Conservation (phyloP, 2,329 filamentous ascomycete species). For the Mycosphaerella sp. region DNA sequence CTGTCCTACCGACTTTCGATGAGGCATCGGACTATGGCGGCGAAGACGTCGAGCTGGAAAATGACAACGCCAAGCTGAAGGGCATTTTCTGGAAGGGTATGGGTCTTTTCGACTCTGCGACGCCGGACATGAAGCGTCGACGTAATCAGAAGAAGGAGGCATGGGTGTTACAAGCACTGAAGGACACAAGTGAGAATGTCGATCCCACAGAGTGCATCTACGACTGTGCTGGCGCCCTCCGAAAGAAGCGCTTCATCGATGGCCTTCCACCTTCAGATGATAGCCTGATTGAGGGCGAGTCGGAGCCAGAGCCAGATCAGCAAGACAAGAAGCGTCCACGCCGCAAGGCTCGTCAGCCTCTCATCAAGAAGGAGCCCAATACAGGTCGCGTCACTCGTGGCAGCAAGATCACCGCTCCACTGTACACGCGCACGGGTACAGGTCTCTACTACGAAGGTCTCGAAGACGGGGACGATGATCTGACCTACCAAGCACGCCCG, state of each 20-base stretch:
- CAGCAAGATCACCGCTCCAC: conserved; percentile 9
- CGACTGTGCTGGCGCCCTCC: conserved; percentile 40
- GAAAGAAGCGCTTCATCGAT: conserved; percentile 42
- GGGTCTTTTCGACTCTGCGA: conserved; percentile 75
- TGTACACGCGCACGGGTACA: conserved; percentile 8
- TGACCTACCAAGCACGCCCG: conserved; percentile 30
- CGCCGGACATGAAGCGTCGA: conserved; percentile 64
- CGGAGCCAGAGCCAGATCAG: conserved; percentile 28
- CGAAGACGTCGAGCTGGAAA: conserved; percentile 20
- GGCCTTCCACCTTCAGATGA: conserved; percentile 40
- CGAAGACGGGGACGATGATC: conserved; percentile 30
- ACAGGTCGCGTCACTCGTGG: conserved; percentile 20
- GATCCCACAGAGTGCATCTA: conserved; percentile 61
- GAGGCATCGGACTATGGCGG: conserved; percentile 31
- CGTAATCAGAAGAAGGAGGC: conserved; percentile 72
- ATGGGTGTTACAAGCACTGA: conserved; percentile 63
- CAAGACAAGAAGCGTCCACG: conserved; percentile 25
- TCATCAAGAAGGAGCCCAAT: conserved; percentile 30
- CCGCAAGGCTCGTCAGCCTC: conserved; percentile 21
- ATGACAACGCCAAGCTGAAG: conserved; percentile 53
- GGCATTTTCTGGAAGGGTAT: conserved; percentile 71
- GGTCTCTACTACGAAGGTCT: conserved; percentile 13
- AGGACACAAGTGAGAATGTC: conserved; percentile 57
- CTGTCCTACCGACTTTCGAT: conserved; percentile 16
- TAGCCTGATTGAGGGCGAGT: conserved; percentile 31